Percentiles rank a stretch among this genome's conserved stretches.
phyloP scores from a whole-genome alignment of 495 filamentous ascomycete genomes.

The Podospora tetraspora region DNA sequence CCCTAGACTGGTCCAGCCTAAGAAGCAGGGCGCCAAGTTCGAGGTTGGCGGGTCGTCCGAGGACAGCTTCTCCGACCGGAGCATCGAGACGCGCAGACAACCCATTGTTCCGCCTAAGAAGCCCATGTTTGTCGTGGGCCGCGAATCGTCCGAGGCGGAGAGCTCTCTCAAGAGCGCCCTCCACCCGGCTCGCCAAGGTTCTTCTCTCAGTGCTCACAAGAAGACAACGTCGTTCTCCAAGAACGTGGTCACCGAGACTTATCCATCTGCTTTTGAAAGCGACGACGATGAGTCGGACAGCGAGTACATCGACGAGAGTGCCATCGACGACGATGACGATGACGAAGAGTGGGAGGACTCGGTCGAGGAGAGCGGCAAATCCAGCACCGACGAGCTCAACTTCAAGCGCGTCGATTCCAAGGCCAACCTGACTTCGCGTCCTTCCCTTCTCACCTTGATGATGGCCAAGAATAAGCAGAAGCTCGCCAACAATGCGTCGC shows the following conservation, averaged over 20 bases:
- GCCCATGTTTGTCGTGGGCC: slow-evolving; percentile 73
- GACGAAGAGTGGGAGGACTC: slow-evolving; percentile 90
- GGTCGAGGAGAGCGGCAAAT: slow-evolving; percentile 76
- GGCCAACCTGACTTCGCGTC: slow-evolving; percentile 75
- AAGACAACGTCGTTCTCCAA: slow-evolving; percentile 86
- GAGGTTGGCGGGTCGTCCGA: slow-evolving; percentile 51
- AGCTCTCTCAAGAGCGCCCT: slow-evolving; percentile 72
- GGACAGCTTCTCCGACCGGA: slow-evolving; percentile 39
- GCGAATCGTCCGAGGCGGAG: slow-evolving; percentile 73
- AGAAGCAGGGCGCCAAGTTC: slow-evolving; percentile 50
- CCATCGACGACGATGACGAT: slow-evolving; percentile 84
- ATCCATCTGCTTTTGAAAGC: slow-evolving; percentile 52
- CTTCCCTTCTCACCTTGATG: slow-evolving; percentile 85
- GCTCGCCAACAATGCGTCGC: slow-evolving; percentile 61
- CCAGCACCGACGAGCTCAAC: slow-evolving; percentile 67
- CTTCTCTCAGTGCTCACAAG: slow-evolving; percentile 48
- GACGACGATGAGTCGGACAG: slow-evolving; percentile 74
- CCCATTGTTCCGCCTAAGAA: slow-evolving; percentile 51
- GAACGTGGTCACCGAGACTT: slow-evolving; percentile 61
- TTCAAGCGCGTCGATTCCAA: slow-evolving; percentile 90
- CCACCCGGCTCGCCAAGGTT: slow-evolving; percentile 37
- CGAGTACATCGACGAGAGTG: slow-evolving; percentile 67
- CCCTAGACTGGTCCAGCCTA: slow-evolving; percentile 43
- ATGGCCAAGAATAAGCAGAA: slow-evolving; percentile 62
- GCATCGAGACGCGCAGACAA: slow-evolving; percentile 46